phyloP scores from a whole-genome alignment of 768 basidiomycete genomes.

The Russula emetica region DNA sequence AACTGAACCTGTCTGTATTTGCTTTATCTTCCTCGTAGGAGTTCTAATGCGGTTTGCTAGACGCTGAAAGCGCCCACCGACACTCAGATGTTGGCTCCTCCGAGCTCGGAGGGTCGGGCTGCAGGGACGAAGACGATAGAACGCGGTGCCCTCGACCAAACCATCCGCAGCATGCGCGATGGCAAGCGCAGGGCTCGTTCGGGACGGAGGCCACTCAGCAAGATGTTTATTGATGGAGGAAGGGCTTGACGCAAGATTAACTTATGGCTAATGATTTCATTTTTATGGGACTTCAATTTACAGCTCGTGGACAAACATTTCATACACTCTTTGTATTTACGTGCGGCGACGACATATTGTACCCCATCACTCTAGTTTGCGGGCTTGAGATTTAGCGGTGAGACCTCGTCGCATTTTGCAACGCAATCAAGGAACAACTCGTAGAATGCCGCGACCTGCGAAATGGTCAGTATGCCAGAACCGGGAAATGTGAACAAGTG shows the following conservation, averaged over 20 bases:
- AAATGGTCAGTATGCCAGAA: not conserved
- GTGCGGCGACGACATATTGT: not conserved
- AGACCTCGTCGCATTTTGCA: slow-evolving; percentile 51
- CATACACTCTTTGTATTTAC: slow-evolving; percentile 11
- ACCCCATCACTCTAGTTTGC: not conserved
- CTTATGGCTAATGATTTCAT: not conserved
- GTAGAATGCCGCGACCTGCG: slow-evolving; percentile 62
- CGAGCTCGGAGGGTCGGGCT: slow-evolving; percentile 42
- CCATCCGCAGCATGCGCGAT: slow-evolving; percentile 73
- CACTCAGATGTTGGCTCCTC: slow-evolving; percentile 33
- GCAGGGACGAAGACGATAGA: slow-evolving; percentile 53
- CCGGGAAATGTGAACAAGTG: slow-evolving; percentile 11
- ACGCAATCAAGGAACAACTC: slow-evolving; percentile 59
- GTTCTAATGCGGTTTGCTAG: slow-evolving; percentile 32
- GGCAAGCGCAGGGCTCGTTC: slow-evolving; percentile 54
- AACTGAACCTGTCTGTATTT: slow-evolving; percentile 20
- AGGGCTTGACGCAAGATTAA: slow-evolving; percentile 32
- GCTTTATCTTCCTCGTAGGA: not conserved
- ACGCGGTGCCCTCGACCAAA: slow-evolving; percentile 78
- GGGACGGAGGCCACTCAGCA: slow-evolving; percentile 55
- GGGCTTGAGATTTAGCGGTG: slow-evolving; percentile 48
- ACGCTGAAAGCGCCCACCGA: slow-evolving; percentile 39
- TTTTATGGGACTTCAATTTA: not conserved
- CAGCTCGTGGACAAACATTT: not conserved
- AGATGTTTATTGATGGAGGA: slow-evolving; percentile 73